A percentile compares a stretch with the other conserved stretches of the same genome.
These are phyloP conservation scores for Cyberlindnera suaveolens DNA, from an alignment of 805 yeast genomes.

Conservation along the genomic window DNA sequence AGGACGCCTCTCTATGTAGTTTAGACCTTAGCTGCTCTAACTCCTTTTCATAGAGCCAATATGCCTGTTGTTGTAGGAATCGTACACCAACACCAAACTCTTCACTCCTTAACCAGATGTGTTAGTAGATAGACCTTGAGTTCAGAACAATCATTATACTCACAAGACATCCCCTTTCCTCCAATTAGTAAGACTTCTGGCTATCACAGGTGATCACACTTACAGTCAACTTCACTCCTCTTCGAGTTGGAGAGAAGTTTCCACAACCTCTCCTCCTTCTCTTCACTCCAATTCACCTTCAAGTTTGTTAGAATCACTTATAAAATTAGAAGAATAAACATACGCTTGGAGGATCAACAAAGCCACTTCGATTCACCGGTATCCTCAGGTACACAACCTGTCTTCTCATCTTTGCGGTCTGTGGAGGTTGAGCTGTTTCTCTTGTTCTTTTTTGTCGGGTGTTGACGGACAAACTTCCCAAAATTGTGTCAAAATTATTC, in stretches of 20 bases:
- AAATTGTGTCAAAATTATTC: no score
- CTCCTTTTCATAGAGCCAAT: conserved; percentile 24
- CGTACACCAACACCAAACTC: conserved; percentile 19
- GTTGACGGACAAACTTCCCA: no score
- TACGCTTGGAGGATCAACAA: conserved; percentile 20
- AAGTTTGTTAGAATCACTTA: neutral
- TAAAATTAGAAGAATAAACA: conserved; percentile 1
- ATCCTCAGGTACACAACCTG: conserved; percentile 21
- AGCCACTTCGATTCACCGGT: conserved; percentile 21
- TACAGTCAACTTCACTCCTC: conserved; percentile 21
- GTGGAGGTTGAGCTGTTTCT: neutral
- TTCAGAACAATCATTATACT: neutral
- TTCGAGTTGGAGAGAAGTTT: conserved; percentile 20
- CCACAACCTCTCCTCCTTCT: conserved; percentile 22
- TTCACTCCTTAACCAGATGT: conserved; percentile 1
- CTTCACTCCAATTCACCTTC: conserved; percentile 20
- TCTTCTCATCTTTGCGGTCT: neutral
- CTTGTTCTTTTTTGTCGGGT: neutral
- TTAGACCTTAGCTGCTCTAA: conserved; percentile 19
- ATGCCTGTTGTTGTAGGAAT: conserved; percentile 24
- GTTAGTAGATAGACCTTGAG: neutral
- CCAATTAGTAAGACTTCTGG: conserved; percentile 1
- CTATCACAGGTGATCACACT: neutral
- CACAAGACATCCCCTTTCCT: conserved; percentile 7
- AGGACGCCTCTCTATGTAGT: conserved; percentile 14